Evolutionary conservation across 805 yeast genomes (phyloP), one percentile per base, ranked within the genome.

Genomic region (Maudiozyma serrabonitensis): DNA sequence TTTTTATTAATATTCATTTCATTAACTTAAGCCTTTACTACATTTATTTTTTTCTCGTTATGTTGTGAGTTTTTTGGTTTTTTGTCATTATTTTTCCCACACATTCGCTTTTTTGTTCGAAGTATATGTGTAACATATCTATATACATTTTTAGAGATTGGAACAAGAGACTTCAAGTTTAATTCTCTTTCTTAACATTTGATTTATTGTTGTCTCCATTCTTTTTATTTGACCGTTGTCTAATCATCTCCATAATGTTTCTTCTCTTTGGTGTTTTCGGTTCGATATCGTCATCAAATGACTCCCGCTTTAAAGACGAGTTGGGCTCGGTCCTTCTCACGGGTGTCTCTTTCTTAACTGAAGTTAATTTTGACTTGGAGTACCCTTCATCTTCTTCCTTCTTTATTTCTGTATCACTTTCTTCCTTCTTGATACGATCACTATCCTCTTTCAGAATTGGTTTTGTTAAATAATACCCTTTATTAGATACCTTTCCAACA

Each of bases 401-500:
- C 46, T 45, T 44, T 9, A 34, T 40, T 19, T 51, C 43, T 25
- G 25, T 32, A 12, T 19, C 26, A 16, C 26, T 13, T 12, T 44
- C 46, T n/a, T 48, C 56, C 19, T 46, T 50, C 6, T 50, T 47
- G 32, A 46, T 28, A 6, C 6, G 6, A 7, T 46, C 41, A 16
- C 25, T 37, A 16, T 41, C 47, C 45, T 46, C 38, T 26, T 43
- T 45, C 25, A 51, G 23, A 13, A 48, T 35, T 12, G 72, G 70
- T 32, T 66, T 57, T 1, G 54, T 59, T 46, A 71, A 51, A 34
- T 64, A 60, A 28, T 57, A 59, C 0, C 67, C 71, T 41, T 84
- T 76, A 46, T 72, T 74, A 1, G 68, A 57, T 0, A 78, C 73
- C 43, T 79, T 82, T 1, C 93, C 93, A 11, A 87, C 90, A 19